Evolutionary conservation across 176 grass and related monocot species (phyloP), one percentile per base, ranked within the genome.

Genomic region (Triticum urartu): DNA sequence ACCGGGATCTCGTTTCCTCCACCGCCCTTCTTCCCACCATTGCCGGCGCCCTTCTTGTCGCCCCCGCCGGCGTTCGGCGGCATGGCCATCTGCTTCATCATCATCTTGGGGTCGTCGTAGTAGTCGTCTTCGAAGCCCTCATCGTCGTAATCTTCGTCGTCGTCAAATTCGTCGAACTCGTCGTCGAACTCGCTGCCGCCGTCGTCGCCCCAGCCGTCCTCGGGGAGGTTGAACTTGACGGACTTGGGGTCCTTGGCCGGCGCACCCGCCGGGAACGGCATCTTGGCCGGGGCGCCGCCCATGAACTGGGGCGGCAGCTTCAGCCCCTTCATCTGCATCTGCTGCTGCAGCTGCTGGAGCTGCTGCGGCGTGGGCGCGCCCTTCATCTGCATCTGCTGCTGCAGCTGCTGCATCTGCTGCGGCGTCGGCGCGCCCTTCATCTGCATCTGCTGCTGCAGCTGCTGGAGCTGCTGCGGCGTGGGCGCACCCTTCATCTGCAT

Each of bases 251-350:
- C 89, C 80, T 92, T 95, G 8, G 66, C 43, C 33, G 68, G 56
- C 22, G 79, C 79, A 1, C 79, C 66, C 38, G 88, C 43, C 32
- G 64, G 33, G 59, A 87, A 64, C 5, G 95, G 93, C 81, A 92
- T 75, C 80, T 90, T 92, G 33, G 85, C 88, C 39, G 83, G 84
- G 59, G 85, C 86, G 59, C 74, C 88, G 79, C 88, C 89, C 84
- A 92, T 93, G 80, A 92, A 63, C 79, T 90, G 93, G 2, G 86
- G 89, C 39, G 91, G 86, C 50, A 94, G 59, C 68, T 91, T 91
- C 62, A 95, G 90, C 1, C 89, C n/a, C n/a, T n/a, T n/a, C 91
- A 95, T 92, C 79, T 97, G 86, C 72, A 92, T 71, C 62, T 92
- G 72, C 30, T 95, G 94, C 11, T 86, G 89, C 20, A 87, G 4